Evolutionary conservation across 169 alveolate genomes (phyloP), one percentile per base, ranked within the genome.

Genomic region (Miamiensis avidus): DNA sequence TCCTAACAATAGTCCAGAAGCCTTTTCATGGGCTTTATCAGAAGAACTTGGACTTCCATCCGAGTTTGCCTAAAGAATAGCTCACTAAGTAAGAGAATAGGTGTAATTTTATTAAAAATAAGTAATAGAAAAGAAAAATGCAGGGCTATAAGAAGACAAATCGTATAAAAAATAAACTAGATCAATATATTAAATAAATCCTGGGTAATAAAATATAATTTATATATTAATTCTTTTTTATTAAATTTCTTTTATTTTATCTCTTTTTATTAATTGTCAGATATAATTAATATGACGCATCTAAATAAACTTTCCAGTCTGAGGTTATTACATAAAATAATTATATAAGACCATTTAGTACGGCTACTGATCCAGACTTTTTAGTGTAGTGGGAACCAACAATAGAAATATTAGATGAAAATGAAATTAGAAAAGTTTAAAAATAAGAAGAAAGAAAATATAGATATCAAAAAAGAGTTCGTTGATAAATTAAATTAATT

Each of bases 1-100:
- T 82, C 34, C 81, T 0, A 82, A 74, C 76, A 82, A 82, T 82
- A 74, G 73, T 25, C 87, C 87, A 31, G 87, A 82, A 74, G 82
- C 81, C 31, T 82, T 82, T 25, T 81, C 87, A n/a, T 78, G 75
- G 75, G 1, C 75, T 16, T 34, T 81, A 74, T 81, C 76, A 0
- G 75, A 82, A 82, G 87, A 82, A 74, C 29, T 82, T 31, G 87
- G 87, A 82, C 29, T 82, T 32, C 74, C 86, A 27, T 49, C 33
- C 69, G 33, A 73, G n/a, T 82, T 65, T 82, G 87, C 33, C 25
- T 31, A 81, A 32, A 82, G 76, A 74, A 74, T 82, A 31, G 32
- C 87, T 15, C 87, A 82, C 74, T 34, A 72, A 25, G 16, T 82
- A 34, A 72, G 87, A 74, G 87, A 82, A 74, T 74, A 73, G 0